Conservation (phyloP, 345 rosid species). For the Hirschfeldia incana region DNA sequence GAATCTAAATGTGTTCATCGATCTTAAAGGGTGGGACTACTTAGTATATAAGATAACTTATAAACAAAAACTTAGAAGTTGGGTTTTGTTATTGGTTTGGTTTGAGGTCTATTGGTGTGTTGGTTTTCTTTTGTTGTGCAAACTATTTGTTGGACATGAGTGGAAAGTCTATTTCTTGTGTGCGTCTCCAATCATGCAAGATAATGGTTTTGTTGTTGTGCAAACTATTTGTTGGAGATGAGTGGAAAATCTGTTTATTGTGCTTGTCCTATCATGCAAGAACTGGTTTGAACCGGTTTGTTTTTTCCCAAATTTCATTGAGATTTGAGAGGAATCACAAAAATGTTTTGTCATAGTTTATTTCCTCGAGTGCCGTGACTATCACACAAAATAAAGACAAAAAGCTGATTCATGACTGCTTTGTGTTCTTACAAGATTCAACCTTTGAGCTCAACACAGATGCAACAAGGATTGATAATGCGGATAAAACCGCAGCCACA, state of each 20-base stretch:
- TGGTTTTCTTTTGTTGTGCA: constrained; percentile 21
- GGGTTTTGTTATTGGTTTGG: constrained; percentile 5
- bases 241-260: constrained; percentile 17
- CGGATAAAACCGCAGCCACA: constrained; percentile 45
- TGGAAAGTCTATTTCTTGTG: constrained; percentile 11
- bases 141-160: constrained; percentile 29
- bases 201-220: constrained; percentile 16
- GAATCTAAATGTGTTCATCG: constrained; percentile 11
- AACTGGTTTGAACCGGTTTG: background rate
- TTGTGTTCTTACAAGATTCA: constrained; percentile 21
- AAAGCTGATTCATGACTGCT: constrained; percentile 18
- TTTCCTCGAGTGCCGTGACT: background rate
- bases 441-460: constrained; percentile 44
- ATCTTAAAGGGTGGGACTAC: background rate
- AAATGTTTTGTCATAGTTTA: background rate
- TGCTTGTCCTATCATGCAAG: background rate
- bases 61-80: constrained; percentile 22
- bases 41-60: constrained; percentile 26
- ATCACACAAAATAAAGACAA: background rate
- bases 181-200: background rate
- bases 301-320: background rate
- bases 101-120: constrained; percentile 15
- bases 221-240: constrained; percentile 29
- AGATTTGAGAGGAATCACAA: background rate
- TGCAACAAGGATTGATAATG: constrained; percentile 47